Conservation (phyloP, 2,329 filamentous ascomycete species). For the Pyrenochaeta sp. region DNA sequence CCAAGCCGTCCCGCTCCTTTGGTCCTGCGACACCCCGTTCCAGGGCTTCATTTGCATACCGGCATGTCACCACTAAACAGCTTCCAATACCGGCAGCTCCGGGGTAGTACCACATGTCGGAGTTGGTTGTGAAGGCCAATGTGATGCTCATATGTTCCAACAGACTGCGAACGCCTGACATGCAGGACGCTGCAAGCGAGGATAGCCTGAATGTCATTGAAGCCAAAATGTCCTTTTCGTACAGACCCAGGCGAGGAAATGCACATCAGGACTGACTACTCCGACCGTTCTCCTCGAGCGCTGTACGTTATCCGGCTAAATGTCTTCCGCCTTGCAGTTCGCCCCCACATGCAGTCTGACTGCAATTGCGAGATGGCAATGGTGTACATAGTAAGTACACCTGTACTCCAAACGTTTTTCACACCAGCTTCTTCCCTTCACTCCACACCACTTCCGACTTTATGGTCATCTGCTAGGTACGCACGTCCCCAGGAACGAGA, state of each 20-base stretch:
- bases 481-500: neutral
- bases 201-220: neutral
- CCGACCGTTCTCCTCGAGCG: neutral
- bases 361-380: constrained; percentile 3
- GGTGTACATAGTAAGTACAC: neutral
- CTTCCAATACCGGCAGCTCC: neutral
- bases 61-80: constrained; percentile 2
- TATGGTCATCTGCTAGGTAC: too few species aligned
- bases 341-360: constrained; percentile 20
- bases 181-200: neutral
- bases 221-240: neutral
- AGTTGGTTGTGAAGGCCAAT: too few species aligned
- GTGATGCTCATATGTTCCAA: neutral
- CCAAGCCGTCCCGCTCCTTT: neutral
- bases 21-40: constrained; percentile 4
- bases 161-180: neutral
- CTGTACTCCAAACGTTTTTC: neutral
- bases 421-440: neutral
- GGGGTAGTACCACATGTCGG: neutral
- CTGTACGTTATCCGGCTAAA: constrained; percentile 40
- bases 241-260: neutral
- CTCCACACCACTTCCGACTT: too few species aligned
- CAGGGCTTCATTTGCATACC: constrained; percentile 4
- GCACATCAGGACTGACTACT: neutral
- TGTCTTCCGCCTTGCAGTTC: constrained; percentile 11